Evolutionary conservation across 306 rosid genomes (phyloP), one percentile per base, ranked within the genome.

Genomic region (Begonia loranthoides): DNA sequence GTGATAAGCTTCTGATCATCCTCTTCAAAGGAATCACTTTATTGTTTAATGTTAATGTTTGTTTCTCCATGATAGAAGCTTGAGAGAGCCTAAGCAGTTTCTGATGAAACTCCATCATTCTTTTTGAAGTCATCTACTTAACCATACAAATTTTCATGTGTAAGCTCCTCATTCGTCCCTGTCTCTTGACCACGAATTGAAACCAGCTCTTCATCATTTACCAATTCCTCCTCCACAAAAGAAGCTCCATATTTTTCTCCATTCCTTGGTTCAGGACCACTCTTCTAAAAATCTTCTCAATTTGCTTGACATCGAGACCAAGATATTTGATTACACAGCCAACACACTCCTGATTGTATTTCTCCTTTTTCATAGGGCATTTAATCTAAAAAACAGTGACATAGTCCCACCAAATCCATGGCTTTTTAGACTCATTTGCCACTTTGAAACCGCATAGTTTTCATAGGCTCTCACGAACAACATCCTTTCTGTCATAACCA

Each of bases 221-320:
- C 88, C 99, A 94, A 90, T 52, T 80, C 96, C 70, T 79, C 87
- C 77, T 86, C 99, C 1, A 72, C 1, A 55, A 82, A 76, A 1
- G 95, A 94, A 1, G 99, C 99, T n/a, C 99, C 95, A 48, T 90
- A 90, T 61, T 78, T 76, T 72, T 81, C 99, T 14, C 99, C 99
- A 19, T 90, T 90, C 82, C 83, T 86, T 0, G 99, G 99, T 10
- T 95, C 99, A 0, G 92, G n/a, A 28, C 99, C 99, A 57, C 99
- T 90, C 84, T 90, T 90, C 80, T 90, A 82, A 22, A 90, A 90
- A n/a, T n/a, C n/a, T n/a, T n/a, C n/a, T n/a, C n/a, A n/a, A n/a
- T n/a, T n/a, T n/a, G n/a, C n/a, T n/a, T n/a, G n/a, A n/a, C n/a
- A n/a, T n/a, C n/a, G n/a, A n/a, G n/a, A n/a, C n/a, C n/a, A n/a